These are phyloP conservation scores for Naganishia kalamii DNA, from an alignment of 768 basidiomycete genomes.

Conservation along the genomic window DNA sequence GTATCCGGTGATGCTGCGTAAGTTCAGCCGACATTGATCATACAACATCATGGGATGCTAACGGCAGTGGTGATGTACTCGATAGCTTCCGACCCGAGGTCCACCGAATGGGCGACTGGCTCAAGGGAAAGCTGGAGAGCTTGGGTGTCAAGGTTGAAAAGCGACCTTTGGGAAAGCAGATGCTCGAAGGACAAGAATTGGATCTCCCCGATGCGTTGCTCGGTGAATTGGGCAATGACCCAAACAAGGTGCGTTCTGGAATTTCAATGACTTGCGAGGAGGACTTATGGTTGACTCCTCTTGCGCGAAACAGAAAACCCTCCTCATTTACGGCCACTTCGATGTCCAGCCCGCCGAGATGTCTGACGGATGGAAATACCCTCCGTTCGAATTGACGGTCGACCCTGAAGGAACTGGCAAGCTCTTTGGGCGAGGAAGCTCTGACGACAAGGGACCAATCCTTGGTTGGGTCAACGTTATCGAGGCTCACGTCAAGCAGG, in stretches of 20 bases:
- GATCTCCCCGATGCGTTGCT: conserved; percentile 76
- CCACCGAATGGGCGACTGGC: conserved; percentile 76
- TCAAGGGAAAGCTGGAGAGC: conserved; percentile 64
- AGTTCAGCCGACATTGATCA: not conserved
- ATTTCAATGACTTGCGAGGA: not conserved
- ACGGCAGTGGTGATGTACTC: not conserved
- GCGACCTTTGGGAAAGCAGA: conserved; percentile 70
- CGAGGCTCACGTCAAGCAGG: conserved; percentile 66
- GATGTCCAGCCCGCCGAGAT: conserved; percentile 74
- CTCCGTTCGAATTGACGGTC: conserved; percentile 68
- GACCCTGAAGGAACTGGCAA: conserved; percentile 54
- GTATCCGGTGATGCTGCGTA: conserved; percentile 46
- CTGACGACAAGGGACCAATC: conserved; percentile 86
- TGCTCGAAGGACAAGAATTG: conserved; percentile 63
- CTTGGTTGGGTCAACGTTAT: conserved; percentile 85
- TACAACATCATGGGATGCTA: not conserved
- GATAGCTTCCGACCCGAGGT: conserved; percentile 66
- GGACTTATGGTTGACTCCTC: not conserved
- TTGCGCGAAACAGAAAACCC: conserved; percentile 59
- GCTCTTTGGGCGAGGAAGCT: conserved; percentile 76
- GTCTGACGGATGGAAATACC: conserved; percentile 78
- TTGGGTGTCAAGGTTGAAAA: conserved; percentile 72
- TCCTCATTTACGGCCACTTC: conserved; percentile 88
- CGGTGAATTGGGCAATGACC: conserved; percentile 72
- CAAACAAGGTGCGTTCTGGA: conserved; percentile 54